Conservation (phyloP, 1,284 basidiomycete genomes). For the Meripilus lineatus region DNA sequence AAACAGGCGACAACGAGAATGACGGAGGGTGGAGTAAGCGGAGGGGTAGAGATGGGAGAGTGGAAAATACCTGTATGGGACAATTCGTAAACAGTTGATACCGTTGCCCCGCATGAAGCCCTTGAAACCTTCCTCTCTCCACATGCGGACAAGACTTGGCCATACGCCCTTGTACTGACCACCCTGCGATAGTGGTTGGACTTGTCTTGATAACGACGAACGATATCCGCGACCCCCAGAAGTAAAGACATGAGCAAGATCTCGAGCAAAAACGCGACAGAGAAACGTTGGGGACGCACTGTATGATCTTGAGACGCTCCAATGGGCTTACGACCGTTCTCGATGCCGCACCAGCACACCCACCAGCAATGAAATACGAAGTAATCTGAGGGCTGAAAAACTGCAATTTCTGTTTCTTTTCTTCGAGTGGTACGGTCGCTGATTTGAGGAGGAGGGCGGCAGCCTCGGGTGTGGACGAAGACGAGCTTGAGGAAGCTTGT, state of each 20-base stretch:
- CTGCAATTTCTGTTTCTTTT: constrained; percentile 14
- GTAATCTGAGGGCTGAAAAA: constrained; percentile 55
- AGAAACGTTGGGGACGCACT: constrained; percentile 40
- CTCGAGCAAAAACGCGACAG: background rate
- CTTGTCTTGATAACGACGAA: constrained; percentile 57
- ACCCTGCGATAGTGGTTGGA: constrained; percentile 60
- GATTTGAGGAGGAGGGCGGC: too few species aligned
- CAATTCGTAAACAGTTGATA: constrained; percentile 89
- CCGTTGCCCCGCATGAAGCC: constrained; percentile 93
- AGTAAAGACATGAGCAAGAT: background rate
- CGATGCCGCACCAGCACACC: constrained; percentile 77
- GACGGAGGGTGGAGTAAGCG: background rate
- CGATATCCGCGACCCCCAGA: background rate
- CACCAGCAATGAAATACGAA: constrained; percentile 73
- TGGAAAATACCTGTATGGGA: constrained; percentile 59
- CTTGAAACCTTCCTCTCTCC: constrained; percentile 86
- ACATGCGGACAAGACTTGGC: constrained; percentile 81
- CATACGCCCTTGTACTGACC: constrained; percentile 81
- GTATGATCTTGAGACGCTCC: constrained; percentile 92
- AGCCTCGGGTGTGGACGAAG: too few species aligned
- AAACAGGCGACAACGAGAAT: background rate
- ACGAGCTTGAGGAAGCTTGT: too few species aligned
- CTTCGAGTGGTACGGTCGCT: too few species aligned
- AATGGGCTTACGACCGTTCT: constrained; percentile 90
- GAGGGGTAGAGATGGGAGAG: background rate